Evolutionary conservation across 2,329 filamentous ascomycete genomes (phyloP), one percentile per base, ranked within the genome.

Genomic region (Neocucurbitaria cava): DNA sequence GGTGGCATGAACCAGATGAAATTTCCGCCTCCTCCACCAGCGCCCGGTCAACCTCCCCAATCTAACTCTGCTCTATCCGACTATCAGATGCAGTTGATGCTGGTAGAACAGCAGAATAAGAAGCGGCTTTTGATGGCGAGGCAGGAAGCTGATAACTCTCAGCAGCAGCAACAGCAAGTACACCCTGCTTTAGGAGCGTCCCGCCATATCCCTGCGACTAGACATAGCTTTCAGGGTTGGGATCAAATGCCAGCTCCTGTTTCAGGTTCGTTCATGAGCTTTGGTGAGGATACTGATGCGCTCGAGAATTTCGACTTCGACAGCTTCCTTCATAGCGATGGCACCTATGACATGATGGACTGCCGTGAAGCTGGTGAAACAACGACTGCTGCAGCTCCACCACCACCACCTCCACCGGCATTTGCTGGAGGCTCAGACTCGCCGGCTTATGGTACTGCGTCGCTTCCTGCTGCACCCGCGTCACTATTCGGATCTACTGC

Each of bases 21-120:
- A 8, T n/a, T 17, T 9, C 13, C 35, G 17, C 35, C n/a, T 18
- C n/a, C 18, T 17, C 11, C 35, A 17, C 35, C 35, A 24, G 20
- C 21, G 13, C 21, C 23, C 7, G 5, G 1, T 1, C 18, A 18
- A n/a, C 4, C 6, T 8, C 23, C 31, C 15, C 5, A 4, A 11
- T 5, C 13, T 11, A 9, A 28, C 15, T 8, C 41, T 7, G 33
- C 43, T 17, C 80, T 93, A 24, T 89, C 92, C 73, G 89, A 93
- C 72, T 92, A 93, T 66, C 89, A 93, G 77, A 92, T 91, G 89
- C 88, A 92, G 69, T 76, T 92, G 70, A 93, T 92, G 90, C 77
- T 92, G 26, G 83, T 93, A 9, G 89, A 93, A 74, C 90, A 93
- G 76, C 89, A 93, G 76, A 93, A 93, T 66, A 93, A 92, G 81